Evolutionary conservation across 345 rosid genomes (phyloP), one percentile per base, ranked within the genome.

Genomic region (Kandelia obovata): DNA sequence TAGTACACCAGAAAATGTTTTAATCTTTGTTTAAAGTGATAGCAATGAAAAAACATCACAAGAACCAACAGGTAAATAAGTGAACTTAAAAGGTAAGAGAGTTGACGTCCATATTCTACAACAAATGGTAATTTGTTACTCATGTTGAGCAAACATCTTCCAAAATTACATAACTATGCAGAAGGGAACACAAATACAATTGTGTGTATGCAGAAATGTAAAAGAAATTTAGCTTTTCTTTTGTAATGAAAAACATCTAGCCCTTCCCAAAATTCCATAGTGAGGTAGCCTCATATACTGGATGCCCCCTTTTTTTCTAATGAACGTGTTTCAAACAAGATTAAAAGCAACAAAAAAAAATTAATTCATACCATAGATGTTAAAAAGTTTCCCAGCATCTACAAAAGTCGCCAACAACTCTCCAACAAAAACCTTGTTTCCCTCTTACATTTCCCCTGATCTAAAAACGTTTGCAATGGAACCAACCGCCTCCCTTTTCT

Each of bases 401-500:
- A 95, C 97, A 79, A 95, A 89, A 62, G 98, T 95, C 61, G 92
- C 92, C 7, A 97, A 95, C 65, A 95, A 81, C 75, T 92, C 98
- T 71, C 98, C 99, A 62, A 86, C 91, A 86, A 81, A 95, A 86
- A 87, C 96, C 69, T 67, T 86, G 82, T 92, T 90, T 68, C 91
- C 93, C 79, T 89, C 96, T 84, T 87, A 96, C 69, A 86, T 75
- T 78, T 90, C 99, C 77, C 91, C 89, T 61, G 96, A 77, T 82
- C 77, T 86, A 64, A 86, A 71, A 79, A 82, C 91, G 73, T 75
- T 83, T 65, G 86, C 66, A 56, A 90, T 75, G 57, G 96, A 98
- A 21, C 98, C 98, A 75, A 95, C 99, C 53, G 98, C 93, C 78
- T 82, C 86, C 96, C 99, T 71, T 90, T 90, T 59, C 90, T 91